phyloP scores from a whole-genome alignment of 192 early-diverging fungal genomes.

The Podila clonocystis region DNA sequence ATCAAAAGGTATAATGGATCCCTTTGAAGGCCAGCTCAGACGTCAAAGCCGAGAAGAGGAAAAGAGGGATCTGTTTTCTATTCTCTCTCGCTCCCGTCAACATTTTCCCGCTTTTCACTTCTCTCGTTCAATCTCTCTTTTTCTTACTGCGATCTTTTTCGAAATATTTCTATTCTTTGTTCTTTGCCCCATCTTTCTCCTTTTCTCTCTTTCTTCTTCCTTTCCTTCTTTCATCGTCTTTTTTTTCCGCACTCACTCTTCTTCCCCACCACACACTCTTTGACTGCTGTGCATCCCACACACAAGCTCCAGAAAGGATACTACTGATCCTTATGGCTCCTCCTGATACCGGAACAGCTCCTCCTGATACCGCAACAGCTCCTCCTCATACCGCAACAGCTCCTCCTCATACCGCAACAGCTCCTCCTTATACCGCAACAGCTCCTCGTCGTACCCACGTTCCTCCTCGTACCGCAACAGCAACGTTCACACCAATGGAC shows the following conservation, averaged over 20 bases:
- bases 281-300: neutral
- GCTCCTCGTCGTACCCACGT: too few species aligned
- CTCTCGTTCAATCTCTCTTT: neutral
- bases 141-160: neutral
- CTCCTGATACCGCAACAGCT: conserved; percentile 2
- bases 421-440: conserved; percentile 3
- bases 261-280: neutral
- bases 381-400: conserved; percentile 3
- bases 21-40: too few species aligned
- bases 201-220: neutral
- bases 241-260: neutral
- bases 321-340: too few species aligned
- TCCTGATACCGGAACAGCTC: too few species aligned
- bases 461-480: conserved; percentile 1
- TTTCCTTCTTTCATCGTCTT: neutral
- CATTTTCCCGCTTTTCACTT: too few species aligned
- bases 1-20: too few species aligned
- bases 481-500: neutral
- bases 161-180: too few species aligned
- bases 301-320: neutral
- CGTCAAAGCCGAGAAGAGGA: too few species aligned
- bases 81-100: too few species aligned
- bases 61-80: too few species aligned
- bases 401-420: neutral
- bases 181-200: neutral